These are phyloP conservation scores for Polychaeton citri DNA, from an alignment of 2,329 filamentous ascomycete species.

Conservation along the genomic window DNA sequence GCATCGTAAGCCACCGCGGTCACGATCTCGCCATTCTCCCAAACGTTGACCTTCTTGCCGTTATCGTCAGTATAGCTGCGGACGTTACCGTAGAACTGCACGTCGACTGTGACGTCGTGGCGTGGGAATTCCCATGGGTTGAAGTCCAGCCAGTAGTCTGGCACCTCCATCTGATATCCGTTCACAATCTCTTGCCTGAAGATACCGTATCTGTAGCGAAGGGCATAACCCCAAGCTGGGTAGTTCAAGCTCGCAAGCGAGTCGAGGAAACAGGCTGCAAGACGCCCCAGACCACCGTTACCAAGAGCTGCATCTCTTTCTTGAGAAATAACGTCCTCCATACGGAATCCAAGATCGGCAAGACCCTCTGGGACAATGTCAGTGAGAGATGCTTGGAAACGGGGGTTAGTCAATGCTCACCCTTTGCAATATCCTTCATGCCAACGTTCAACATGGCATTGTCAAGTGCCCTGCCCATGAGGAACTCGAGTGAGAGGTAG, in stretches of 20 bases:
- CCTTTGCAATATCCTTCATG: slow-evolving; percentile 68
- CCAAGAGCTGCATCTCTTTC: slow-evolving; percentile 94
- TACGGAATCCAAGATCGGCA: slow-evolving; percentile 79
- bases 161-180: slow-evolving; percentile 94
- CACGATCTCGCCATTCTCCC: slow-evolving; percentile 90
- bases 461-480: slow-evolving; percentile 93
- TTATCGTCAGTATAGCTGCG: slow-evolving; percentile 55
- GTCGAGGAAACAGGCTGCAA: slow-evolving; percentile 94
- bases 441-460: slow-evolving; percentile 98
- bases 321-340: slow-evolving; percentile 88
- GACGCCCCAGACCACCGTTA: slow-evolving; percentile 85
- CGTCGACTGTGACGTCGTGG: slow-evolving; percentile 88
- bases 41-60: slow-evolving; percentile 61
- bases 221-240: slow-evolving; percentile 91
- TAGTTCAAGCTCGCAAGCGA: slow-evolving; percentile 90
- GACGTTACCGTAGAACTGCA: slow-evolving; percentile 89
- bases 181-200: slow-evolving; percentile 99
- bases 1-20: slow-evolving; percentile 90
- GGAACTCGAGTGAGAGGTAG: slow-evolving; percentile 91
- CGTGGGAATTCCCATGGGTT: slow-evolving; percentile 98
- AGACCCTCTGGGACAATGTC: slow-evolving; percentile 53
- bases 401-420: slow-evolving; percentile 36
- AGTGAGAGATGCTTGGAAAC: slow-evolving; percentile 2
- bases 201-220: slow-evolving; percentile 86
- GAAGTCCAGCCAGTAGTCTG: slow-evolving; percentile 98